Evolutionary conservation across 805 yeast genomes (phyloP).

Genomic region (Yamadazyma tumulicola): DNA sequence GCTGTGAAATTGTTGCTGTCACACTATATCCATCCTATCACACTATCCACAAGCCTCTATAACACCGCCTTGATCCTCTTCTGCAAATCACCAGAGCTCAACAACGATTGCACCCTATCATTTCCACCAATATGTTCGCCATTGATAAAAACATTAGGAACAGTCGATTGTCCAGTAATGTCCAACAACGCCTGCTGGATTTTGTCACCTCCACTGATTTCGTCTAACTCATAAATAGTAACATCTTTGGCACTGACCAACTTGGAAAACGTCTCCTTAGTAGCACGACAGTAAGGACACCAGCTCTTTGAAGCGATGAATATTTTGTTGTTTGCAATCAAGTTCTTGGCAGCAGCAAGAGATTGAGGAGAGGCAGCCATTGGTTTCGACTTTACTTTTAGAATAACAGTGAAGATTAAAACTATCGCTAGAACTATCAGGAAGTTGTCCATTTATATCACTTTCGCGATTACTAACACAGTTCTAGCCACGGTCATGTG

Average conservation of each 20-base stretch:
- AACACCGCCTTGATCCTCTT: conserved; percentile 36
- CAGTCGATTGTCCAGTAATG: conserved; percentile 87
- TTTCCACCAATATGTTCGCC: conserved; percentile 97
- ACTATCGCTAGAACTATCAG: not conserved
- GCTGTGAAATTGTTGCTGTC: too few species aligned
- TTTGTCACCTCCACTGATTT: conserved; percentile 66
- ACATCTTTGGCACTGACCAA: conserved; percentile 41
- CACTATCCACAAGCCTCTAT: too few species aligned
- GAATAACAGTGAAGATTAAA: not conserved
- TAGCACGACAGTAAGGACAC: conserved; percentile 41
- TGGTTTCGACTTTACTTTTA: not conserved
- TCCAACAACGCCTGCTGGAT: conserved; percentile 75
- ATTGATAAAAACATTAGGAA: conserved; percentile 85
- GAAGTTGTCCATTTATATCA: not conserved
- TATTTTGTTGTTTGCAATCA: conserved; percentile 63
- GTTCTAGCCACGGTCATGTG: too few species aligned
- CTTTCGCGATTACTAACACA: too few species aligned
- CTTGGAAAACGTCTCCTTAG: conserved; percentile 40
- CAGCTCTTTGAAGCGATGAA: conserved; percentile 74
- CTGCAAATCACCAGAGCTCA: conserved; percentile 58
- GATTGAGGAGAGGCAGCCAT: too few species aligned
- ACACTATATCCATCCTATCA: too few species aligned
- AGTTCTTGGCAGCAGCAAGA: conserved; percentile 53
- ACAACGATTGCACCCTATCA: conserved; percentile 77
- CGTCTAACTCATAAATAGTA: conserved; percentile 53